Conservation (phyloP, 371 early-diverging fungal genomes). For the Mucor circinelloides region DNA sequence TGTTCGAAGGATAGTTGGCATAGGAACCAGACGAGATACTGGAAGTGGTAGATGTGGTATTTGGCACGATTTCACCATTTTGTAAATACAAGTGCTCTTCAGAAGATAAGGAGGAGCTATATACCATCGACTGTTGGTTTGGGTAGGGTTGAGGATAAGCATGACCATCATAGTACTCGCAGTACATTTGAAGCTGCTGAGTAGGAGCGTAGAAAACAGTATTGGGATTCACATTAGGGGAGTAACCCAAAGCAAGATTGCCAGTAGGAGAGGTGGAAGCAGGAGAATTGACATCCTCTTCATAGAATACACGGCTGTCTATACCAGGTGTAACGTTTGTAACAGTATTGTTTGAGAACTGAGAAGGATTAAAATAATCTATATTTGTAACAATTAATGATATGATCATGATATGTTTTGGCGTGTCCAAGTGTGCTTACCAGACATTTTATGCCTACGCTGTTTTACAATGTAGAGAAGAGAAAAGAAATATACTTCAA, state of each 20-base stretch:
- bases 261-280: not conserved
- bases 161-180: not conserved
- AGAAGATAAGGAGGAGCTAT: not conserved
- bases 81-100: not conserved
- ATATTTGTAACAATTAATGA: not conserved
- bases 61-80: not conserved
- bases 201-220: not conserved
- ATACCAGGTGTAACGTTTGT: not conserved
- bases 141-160: not conserved
- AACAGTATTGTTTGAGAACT: not conserved
- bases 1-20: not conserved
- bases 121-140: not conserved
- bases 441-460: not conserved
- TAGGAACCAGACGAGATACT: not conserved
- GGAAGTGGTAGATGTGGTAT: not conserved
- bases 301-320: not conserved
- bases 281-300: not conserved
- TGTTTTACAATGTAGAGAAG: not conserved
- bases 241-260: not conserved
- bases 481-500: not conserved
- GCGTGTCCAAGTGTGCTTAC: not conserved
- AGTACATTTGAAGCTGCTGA: not conserved
- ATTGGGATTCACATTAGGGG: not conserved
- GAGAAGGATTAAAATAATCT: not conserved
- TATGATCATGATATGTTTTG: not conserved